Conservation (phyloP, 2,329 filamentous ascomycete genomes). For the Penicillium psychrosexuale region DNA sequence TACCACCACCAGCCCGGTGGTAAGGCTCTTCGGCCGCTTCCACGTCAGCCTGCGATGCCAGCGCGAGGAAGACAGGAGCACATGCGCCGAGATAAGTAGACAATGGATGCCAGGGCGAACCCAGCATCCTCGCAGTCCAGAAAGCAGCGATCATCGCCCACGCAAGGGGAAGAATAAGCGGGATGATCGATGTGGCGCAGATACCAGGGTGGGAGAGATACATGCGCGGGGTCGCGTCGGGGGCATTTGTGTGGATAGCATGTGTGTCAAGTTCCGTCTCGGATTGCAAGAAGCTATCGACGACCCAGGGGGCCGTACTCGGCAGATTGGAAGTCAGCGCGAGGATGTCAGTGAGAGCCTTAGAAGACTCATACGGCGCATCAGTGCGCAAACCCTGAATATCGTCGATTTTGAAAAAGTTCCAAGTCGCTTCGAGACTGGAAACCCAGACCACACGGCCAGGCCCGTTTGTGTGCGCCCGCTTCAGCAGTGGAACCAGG, state of each 20-base stretch:
- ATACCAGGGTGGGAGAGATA: slow-evolving; percentile 86
- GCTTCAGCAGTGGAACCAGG: slow-evolving; percentile 68
- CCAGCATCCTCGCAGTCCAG: slow-evolving; percentile 69
- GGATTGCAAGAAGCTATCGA: slow-evolving; percentile 52
- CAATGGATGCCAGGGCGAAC: slow-evolving; percentile 83
- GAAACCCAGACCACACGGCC: slow-evolving; percentile 84
- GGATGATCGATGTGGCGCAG: slow-evolving; percentile 76
- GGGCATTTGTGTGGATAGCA: slow-evolving; percentile 3
- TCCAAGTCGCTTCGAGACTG: slow-evolving; percentile 67
- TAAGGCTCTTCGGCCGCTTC: slow-evolving; percentile 42
- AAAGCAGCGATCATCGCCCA: slow-evolving; percentile 67
- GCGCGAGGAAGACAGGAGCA: slow-evolving; percentile 72
- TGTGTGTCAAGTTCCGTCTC: slow-evolving; percentile 14
- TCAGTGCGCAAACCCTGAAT: slow-evolving; percentile 66
- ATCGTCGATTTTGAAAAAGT: slow-evolving; percentile 63
- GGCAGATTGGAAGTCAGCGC: slow-evolving; percentile 70
- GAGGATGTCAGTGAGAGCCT: slow-evolving; percentile 81
- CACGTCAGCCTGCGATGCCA: slow-evolving; percentile 56
- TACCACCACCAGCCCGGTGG: slow-evolving; percentile 58
- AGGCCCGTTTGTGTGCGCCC: slow-evolving; percentile 40
- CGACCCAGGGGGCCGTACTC: slow-evolving; percentile 54
- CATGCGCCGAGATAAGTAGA: slow-evolving; percentile 73
- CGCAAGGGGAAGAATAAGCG: slow-evolving; percentile 66
- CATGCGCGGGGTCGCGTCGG: slow-evolving; percentile 53
- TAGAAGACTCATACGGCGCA: slow-evolving; percentile 78